These are phyloP conservation scores for Rhinocladiella similis DNA, from an alignment of 2,329 filamentous ascomycete species.

Conservation along the genomic window DNA sequence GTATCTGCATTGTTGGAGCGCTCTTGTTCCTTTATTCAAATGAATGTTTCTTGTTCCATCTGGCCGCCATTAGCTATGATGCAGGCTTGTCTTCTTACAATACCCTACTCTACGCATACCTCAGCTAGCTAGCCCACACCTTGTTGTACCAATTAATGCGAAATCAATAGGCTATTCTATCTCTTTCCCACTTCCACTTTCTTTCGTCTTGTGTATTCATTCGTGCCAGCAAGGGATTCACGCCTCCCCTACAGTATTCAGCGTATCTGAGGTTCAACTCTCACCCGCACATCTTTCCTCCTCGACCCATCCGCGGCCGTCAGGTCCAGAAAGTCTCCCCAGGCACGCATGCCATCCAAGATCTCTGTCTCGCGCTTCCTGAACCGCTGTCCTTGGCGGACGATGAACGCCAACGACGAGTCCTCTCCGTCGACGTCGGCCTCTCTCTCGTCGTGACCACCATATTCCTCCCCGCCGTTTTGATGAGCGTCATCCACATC, in stretches of 20 bases:
- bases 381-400: conserved; percentile 21
- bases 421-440: no score
- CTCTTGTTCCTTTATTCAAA: background rate
- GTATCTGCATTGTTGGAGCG: background rate
- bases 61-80: no score
- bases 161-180: background rate
- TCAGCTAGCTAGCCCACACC: background rate
- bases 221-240: no score
- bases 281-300: conserved; percentile 15
- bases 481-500: conserved; percentile 45
- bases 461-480: conserved; percentile 50
- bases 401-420: conserved; percentile 9
- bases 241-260: no score
- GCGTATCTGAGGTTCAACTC: conserved; percentile 15
- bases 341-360: conserved; percentile 23
- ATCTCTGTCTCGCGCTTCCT: conserved; percentile 26
- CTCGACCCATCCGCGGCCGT: conserved; percentile 7
- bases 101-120: background rate
- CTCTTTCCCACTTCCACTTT: background rate
- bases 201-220: no score
- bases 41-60: no score
- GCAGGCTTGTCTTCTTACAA: background rate
- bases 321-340: conserved; percentile 26
- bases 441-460: conserved; percentile 28
- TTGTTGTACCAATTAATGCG: background rate